phyloP scores from a whole-genome alignment of 495 filamentous ascomycete species.

The Mycothermus thermophilus region DNA sequence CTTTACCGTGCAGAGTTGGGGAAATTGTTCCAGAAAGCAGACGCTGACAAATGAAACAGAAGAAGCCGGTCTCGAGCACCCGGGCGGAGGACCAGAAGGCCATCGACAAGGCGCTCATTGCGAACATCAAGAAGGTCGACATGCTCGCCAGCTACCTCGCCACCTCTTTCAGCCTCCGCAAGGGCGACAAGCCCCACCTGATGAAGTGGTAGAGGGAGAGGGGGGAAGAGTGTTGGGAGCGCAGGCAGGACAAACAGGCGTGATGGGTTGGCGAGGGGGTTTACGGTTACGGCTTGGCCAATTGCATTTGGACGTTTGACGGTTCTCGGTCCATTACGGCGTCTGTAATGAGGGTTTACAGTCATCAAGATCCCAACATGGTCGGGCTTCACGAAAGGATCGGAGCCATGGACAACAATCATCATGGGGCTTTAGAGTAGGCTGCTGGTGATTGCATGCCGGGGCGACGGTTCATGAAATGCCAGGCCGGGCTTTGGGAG shows the following conservation, averaged over 20 bases:
- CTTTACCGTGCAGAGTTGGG: background rate
- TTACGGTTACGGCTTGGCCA: slow-evolving; percentile 39
- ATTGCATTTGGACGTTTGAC: slow-evolving; percentile 44
- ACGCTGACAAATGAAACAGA: slow-evolving; percentile 44
- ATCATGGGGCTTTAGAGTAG: slow-evolving; percentile 14
- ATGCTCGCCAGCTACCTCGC: slow-evolving; percentile 79
- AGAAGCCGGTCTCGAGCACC: slow-evolving; percentile 82
- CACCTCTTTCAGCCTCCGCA: slow-evolving; percentile 87
- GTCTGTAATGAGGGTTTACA: slow-evolving; percentile 46
- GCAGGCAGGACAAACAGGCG: too few species aligned
- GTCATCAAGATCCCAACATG: slow-evolving; percentile 35
- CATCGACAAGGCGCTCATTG: slow-evolving; percentile 83
- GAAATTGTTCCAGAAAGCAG: too few species aligned
- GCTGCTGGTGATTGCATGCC: slow-evolving; percentile 11
- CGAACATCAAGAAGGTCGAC: slow-evolving; percentile 90
- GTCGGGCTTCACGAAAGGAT: slow-evolving; percentile 22
- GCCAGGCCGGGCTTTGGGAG: too few species aligned
- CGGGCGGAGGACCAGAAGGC: slow-evolving; percentile 95
- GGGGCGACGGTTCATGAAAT: too few species aligned
- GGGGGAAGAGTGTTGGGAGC: too few species aligned
- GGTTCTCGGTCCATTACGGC: slow-evolving; percentile 43
- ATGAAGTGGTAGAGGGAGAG: slow-evolving; percentile 63
- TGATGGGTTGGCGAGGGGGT: slow-evolving; percentile 25
- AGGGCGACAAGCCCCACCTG: slow-evolving; percentile 96
- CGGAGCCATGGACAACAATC: slow-evolving; percentile 17